These are phyloP conservation scores for Asterella californica DNA, from an alignment of 225 moss, liverwort and hornwort species.

Conservation along the genomic window DNA sequence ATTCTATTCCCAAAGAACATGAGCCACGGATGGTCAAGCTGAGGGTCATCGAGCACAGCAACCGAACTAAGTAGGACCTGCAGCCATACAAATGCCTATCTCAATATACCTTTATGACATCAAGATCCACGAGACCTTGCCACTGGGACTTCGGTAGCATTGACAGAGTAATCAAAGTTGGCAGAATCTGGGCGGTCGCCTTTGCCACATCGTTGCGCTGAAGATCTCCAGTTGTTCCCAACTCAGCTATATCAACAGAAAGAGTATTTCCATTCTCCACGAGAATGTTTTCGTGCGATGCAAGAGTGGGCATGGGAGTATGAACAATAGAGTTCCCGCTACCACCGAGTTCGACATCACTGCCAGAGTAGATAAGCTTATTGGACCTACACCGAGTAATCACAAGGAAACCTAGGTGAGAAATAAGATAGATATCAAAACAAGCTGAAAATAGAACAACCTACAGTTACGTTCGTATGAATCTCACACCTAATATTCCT, in stretches of 20 bases:
- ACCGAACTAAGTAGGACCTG: background rate
- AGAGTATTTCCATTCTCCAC: constrained; percentile 16
- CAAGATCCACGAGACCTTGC: constrained; percentile 81
- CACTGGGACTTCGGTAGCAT: constrained; percentile 87
- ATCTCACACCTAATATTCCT: background rate
- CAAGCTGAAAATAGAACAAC: background rate
- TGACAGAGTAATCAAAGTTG: constrained; percentile 74
- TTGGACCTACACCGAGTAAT: constrained; percentile 50
- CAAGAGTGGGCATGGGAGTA: constrained; percentile 73
- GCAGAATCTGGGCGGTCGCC: constrained; percentile 41
- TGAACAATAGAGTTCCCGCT: constrained; percentile 52
- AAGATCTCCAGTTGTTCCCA: constrained; percentile 42
- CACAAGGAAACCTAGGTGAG: background rate
- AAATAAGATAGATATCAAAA: background rate
- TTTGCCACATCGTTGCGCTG: constrained; percentile 34
- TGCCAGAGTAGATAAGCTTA: constrained; percentile 75
- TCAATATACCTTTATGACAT: constrained; percentile 58
- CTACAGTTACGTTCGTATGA: background rate
- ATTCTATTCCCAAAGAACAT: too few species aligned
- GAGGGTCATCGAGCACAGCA: background rate
- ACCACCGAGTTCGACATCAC: constrained; percentile 40
- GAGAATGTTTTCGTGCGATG: constrained; percentile 31
- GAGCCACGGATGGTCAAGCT: too few species aligned
- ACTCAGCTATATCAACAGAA: background rate
- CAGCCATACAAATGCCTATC: background rate